phyloP scores from a whole-genome alignment of 306 rosid genomes.

The Rosa persica region DNA sequence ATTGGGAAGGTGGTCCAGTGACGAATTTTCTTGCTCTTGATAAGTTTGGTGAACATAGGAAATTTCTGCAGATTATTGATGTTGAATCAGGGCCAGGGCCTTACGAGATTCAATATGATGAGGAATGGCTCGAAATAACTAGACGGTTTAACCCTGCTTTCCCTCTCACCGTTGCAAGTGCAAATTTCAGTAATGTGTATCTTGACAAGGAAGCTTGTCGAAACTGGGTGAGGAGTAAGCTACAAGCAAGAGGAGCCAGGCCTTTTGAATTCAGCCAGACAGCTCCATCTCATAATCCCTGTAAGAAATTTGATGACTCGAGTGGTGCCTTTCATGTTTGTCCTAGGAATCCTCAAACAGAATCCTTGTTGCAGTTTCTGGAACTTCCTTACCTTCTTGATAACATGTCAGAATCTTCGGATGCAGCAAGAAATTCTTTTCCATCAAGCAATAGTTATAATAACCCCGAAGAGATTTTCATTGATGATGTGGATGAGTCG shows the following conservation, averaged over 20 bases:
- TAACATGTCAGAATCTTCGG: constrained; percentile 41
- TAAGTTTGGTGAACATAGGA: constrained; percentile 64
- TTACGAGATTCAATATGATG: constrained; percentile 77
- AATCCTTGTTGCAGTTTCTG: constrained; percentile 66
- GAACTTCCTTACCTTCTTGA: constrained; percentile 92
- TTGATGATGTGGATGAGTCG: constrained; percentile 67
- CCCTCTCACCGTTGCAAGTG: constrained; percentile 55
- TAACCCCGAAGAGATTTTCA: constrained; percentile 60
- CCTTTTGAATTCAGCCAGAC: constrained; percentile 75
- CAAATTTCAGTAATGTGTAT: constrained; percentile 50
- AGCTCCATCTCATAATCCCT: constrained; percentile 67
- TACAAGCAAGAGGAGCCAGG: constrained; percentile 64
- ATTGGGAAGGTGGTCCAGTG: constrained; percentile 73
- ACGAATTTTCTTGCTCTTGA: constrained; percentile 95
- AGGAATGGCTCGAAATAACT: constrained; percentile 93
- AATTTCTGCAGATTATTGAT: constrained; percentile 83
- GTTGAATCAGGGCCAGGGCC: constrained; percentile 81
- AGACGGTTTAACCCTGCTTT: constrained; percentile 66
- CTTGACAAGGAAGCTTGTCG: constrained; percentile 59
- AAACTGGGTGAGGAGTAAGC: constrained; percentile 66
- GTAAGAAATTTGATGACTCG: constrained; percentile 31
- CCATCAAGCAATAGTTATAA: constrained; percentile 32
- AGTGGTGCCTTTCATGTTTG: constrained; percentile 32
- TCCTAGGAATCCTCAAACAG: constrained; percentile 78
- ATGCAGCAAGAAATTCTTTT: constrained; percentile 38